These are phyloP conservation scores for Betula pendula DNA, from an alignment of 306 rosid genomes.

Conservation along the genomic window DNA sequence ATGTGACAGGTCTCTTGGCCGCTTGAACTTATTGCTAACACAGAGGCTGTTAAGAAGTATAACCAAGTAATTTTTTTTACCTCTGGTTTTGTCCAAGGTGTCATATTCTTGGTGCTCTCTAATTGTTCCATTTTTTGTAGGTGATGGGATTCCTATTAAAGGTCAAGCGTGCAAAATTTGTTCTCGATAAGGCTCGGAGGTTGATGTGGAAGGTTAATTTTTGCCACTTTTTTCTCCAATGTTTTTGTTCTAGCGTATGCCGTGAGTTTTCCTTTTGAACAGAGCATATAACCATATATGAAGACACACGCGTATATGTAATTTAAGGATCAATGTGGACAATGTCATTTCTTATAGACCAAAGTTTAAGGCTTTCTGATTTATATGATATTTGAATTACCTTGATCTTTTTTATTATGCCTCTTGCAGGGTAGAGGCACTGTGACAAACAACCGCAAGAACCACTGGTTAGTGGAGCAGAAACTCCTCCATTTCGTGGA, in stretches of 20 bases:
- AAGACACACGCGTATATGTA: slow-evolving; percentile 5
- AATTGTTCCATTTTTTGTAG: slow-evolving; percentile 38
- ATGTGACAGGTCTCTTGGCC: slow-evolving; percentile 93
- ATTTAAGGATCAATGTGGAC: slow-evolving; percentile 17
- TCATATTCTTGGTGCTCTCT: slow-evolving; percentile 15
- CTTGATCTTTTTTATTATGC: slow-evolving; percentile 21
- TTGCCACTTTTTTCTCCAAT: slow-evolving; percentile 14
- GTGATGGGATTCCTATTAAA: slow-evolving; percentile 92
- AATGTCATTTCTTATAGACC: slow-evolving; percentile 13
- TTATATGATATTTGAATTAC: slow-evolving; percentile 21
- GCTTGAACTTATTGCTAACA: slow-evolving; percentile 91
- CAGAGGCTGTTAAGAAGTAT: slow-evolving; percentile 91
- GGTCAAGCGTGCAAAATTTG: slow-evolving; percentile 95
- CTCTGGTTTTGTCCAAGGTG: slow-evolving; percentile 24
- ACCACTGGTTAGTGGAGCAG: slow-evolving; percentile 93
- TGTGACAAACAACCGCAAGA: slow-evolving; percentile 54
- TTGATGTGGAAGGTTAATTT: slow-evolving; percentile 94
- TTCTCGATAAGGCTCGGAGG: slow-evolving; percentile 89
- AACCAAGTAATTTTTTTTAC: slow-evolving; percentile 61
- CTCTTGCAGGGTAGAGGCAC: slow-evolving; percentile 75
- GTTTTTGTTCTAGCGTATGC: slow-evolving; percentile 19
- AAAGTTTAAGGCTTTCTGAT: slow-evolving; percentile 10
- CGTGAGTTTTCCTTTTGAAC: slow-evolving; percentile 1
- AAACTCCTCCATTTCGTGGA: slow-evolving; percentile 98
- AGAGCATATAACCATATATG: neutral